phyloP scores from a whole-genome alignment of 257 asterid species.

The Solanum tarapatanum region DNA sequence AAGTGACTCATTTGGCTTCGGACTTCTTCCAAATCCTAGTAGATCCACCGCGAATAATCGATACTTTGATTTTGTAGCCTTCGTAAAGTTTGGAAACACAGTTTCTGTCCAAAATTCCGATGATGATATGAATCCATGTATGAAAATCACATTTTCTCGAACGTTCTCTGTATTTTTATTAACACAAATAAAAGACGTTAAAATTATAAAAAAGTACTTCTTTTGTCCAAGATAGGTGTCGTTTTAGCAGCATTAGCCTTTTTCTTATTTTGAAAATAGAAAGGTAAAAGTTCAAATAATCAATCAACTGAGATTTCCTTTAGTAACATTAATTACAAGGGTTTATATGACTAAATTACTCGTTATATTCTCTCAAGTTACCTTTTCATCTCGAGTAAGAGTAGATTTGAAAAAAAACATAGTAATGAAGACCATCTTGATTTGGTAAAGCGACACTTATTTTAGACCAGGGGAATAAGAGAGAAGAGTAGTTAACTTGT shows the following conservation, averaged over 20 bases:
- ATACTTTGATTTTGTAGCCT: slow-evolving; percentile 49
- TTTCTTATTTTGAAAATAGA: background rate
- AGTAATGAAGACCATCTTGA: background rate
- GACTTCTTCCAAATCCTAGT: slow-evolving; percentile 88
- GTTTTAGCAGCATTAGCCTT: background rate
- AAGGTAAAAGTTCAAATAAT: background rate
- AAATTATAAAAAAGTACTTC: background rate
- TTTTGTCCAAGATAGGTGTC: background rate
- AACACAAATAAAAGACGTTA: background rate
- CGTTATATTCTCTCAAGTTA: background rate
- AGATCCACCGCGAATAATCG: slow-evolving; percentile 80
- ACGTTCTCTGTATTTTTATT: slow-evolving; percentile 25
- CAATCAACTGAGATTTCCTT: background rate
- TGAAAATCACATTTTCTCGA: slow-evolving; percentile 73
- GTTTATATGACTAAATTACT: background rate
- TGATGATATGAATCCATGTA: slow-evolving; percentile 87
- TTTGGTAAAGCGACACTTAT: background rate
- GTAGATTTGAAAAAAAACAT: background rate
- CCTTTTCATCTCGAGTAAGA: background rate
- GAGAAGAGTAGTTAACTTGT: background rate
- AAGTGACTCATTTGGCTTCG: slow-evolving; percentile 71
- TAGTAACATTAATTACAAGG: background rate
- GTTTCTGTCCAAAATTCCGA: slow-evolving; percentile 95
- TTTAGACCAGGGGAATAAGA: background rate
- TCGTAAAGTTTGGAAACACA: slow-evolving; percentile 64